Evolutionary conservation across 495 filamentous ascomycete genomes (phyloP).

Genomic region (Neurospora sp.): DNA sequence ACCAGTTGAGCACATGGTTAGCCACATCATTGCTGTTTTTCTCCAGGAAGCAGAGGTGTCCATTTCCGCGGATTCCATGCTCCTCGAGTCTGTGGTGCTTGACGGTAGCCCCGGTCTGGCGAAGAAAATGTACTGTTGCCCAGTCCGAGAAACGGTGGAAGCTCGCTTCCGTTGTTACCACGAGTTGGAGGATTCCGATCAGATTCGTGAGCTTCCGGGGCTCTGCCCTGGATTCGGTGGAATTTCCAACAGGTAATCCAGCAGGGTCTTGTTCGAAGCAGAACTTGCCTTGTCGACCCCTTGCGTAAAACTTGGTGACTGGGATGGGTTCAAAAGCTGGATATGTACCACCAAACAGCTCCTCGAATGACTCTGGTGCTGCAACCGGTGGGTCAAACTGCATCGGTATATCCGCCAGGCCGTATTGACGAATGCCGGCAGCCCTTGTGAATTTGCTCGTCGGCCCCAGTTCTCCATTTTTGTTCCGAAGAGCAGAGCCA

Average conservation of each 20-base stretch:
- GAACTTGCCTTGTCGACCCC: not conserved
- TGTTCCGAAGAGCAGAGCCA: not conserved
- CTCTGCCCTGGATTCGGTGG: conserved; percentile 23
- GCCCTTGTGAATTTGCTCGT: not conserved
- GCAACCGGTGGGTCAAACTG: conserved; percentile 4
- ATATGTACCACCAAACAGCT: not conserved
- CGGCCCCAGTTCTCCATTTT: not conserved
- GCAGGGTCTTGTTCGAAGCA: not conserved
- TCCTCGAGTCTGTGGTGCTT: conserved; percentile 37
- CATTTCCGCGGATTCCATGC: conserved; percentile 44
- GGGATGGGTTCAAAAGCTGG: not conserved
- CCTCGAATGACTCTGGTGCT: not conserved
- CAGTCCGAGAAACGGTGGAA: conserved; percentile 50
- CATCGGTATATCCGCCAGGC: conserved; percentile 36
- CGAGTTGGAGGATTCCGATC: conserved; percentile 30
- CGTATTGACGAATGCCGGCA: conserved; percentile 20
- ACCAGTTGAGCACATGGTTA: conserved; percentile 15
- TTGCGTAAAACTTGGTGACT: not conserved
- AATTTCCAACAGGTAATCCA: conserved; percentile 21
- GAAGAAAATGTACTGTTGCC: conserved; percentile 42
- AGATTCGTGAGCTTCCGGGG: conserved; percentile 39
- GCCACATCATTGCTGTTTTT: conserved; percentile 47
- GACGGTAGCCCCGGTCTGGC: conserved; percentile 43
- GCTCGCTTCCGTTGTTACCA: conserved; percentile 44
- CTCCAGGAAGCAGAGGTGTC: conserved; percentile 51